These are phyloP conservation scores for Brassica carinata DNA, from an alignment of 345 rosid genomes.

Conservation along the genomic window DNA sequence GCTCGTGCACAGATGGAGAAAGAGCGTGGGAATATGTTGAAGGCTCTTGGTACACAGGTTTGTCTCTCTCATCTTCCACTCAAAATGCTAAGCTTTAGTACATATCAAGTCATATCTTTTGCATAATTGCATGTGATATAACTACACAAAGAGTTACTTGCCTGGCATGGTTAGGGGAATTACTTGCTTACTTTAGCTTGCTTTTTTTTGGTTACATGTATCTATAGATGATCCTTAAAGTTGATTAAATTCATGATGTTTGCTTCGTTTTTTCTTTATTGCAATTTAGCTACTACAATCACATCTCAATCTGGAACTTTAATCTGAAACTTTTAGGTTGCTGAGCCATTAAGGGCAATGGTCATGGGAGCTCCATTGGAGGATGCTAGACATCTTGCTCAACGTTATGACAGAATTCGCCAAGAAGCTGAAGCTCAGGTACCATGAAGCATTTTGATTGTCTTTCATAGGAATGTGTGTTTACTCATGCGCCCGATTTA, in stretches of 20 bases:
- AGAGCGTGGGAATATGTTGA: slow-evolving; percentile 84
- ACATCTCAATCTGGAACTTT: slow-evolving; percentile 2
- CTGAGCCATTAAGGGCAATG: slow-evolving; percentile 96
- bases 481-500: slow-evolving; percentile 20
- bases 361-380: slow-evolving; percentile 95
- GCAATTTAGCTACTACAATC: slow-evolving; percentile 9
- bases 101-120: neutral
- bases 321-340: slow-evolving; percentile 55
- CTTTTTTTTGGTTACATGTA: neutral
- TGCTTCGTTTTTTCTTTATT: slow-evolving; percentile 10
- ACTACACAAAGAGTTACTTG: neutral
- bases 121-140: neutral
- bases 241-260: slow-evolving; percentile 8
- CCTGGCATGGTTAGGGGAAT: neutral
- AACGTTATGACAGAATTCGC: slow-evolving; percentile 92
- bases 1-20: slow-evolving; percentile 96
- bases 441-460: slow-evolving; percentile 8
- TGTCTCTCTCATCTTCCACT: slow-evolving; percentile 23
- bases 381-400: slow-evolving; percentile 99
- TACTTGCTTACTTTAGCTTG: neutral
- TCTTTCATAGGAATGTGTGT: neutral
- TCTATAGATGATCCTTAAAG: neutral
- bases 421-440: slow-evolving; percentile 99
- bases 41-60: slow-evolving; percentile 95
- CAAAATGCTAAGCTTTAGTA: neutral